Evolutionary conservation across 2,329 filamentous ascomycete genomes (phyloP).

Genomic region (Colletotrichum australisinense): DNA sequence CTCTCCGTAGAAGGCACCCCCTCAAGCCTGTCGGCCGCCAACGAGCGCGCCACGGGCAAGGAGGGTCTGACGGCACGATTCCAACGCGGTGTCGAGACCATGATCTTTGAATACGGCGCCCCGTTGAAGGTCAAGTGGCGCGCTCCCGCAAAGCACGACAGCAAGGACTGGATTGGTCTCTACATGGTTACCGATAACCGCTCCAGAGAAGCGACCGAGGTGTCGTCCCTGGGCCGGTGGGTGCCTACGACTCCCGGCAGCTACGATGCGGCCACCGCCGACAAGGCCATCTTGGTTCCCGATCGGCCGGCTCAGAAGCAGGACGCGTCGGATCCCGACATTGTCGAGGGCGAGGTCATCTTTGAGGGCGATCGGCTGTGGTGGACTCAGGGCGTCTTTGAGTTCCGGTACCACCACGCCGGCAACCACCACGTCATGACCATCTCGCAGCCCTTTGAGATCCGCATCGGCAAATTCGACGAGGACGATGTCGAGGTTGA

Average conservation of each 20-base stretch:
- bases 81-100: constrained; percentile 77
- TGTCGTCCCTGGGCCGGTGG: constrained; percentile 91
- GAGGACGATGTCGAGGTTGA: constrained; percentile 76
- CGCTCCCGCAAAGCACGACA: constrained; percentile 87
- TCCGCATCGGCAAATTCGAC: constrained; percentile 84
- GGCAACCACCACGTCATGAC: constrained; percentile 94
- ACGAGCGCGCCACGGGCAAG: constrained; percentile 75
- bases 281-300: constrained; percentile 79
- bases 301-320: constrained; percentile 68
- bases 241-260: constrained; percentile 80
- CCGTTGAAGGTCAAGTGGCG: constrained; percentile 93
- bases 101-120: constrained; percentile 88
- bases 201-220: constrained; percentile 84
- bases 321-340: constrained; percentile 64
- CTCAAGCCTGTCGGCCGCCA: constrained; percentile 59
- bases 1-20: constrained; percentile 78
- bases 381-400: constrained; percentile 97
- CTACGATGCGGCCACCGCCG: constrained; percentile 80
- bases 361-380: constrained; percentile 95
- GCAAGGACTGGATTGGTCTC: constrained; percentile 94
- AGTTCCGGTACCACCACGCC: constrained; percentile 96
- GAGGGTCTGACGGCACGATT: constrained; percentile 78
- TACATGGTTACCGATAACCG: constrained; percentile 97
- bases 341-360: constrained; percentile 82
- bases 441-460: constrained; percentile 92